Evolutionary conservation across 2,329 filamentous ascomycete genomes (phyloP), one percentile per base, ranked within the genome.

Genomic region (Calcarisporium arbuscula): DNA sequence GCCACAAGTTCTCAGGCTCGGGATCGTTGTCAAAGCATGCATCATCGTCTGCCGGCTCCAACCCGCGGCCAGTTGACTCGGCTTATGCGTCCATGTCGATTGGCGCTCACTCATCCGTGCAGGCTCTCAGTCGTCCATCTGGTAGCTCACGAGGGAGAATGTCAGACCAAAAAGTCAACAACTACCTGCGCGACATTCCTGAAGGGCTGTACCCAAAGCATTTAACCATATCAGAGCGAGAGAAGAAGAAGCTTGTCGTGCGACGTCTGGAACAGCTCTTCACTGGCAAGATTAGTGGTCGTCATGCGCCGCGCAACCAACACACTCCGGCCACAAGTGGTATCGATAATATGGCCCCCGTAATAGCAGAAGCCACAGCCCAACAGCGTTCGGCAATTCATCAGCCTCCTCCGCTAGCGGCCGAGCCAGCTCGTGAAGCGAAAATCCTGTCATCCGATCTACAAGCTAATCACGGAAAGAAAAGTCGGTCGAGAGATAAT

Each of bases 191-290:
- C 30, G 80, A 87, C 32, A 87, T 88, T 5, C 82, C 83, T 0
- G 71, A 78, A 42, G 79, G 80, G 0, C 52, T 88, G 0, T 66
- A 85, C 23, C 81, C 82, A 0, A 71, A 72, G 9, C 68, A 72
- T 28, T 64, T 70, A 17, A 54, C 64, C 1, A 75, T 88, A 72
- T 78, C 79, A 0, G 85, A 90, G 11, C 80, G 76, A 44, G 73
- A 82, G 6, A 86, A 77, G 62, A 87, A 85, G 63, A 86, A 80
- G 51, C 52, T 88, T 15, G 81, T 90, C 0, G 86, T 90, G 3
- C 72, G 77, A 35, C 73, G 84, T 3, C 57, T 94, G 6, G 86
- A 94, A 50, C 83, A 89, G 43, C 68, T 94, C 2, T 94, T 92
- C 42, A 87, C 85, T 1, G 86, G 86, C 4, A 84, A 81, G 50